These are phyloP conservation scores for Sugiyamaella marilandica DNA, from an alignment of 805 yeast genomes.

Conservation along the genomic window DNA sequence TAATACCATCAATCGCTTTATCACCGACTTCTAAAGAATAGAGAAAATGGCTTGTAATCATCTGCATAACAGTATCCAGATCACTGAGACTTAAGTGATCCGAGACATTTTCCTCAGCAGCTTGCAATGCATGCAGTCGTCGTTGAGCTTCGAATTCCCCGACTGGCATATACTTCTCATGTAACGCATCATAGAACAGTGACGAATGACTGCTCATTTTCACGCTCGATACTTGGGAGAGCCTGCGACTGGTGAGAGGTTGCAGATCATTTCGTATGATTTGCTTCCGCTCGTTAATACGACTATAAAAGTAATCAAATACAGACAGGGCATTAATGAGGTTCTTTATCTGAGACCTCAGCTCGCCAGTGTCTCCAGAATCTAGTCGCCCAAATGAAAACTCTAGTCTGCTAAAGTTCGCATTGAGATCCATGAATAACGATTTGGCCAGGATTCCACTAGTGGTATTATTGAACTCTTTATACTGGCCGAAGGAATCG, in stretches of 20 bases:
- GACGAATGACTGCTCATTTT: neutral
- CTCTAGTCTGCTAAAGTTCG: conserved; percentile 19
- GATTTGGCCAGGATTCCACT: conserved; percentile 15
- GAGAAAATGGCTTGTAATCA: neutral
- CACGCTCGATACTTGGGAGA: neutral
- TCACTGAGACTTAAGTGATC: conserved; percentile 8
- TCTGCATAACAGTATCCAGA: conserved; percentile 11
- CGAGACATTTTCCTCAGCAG: conserved; percentile 1
- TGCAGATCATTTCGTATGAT: neutral
- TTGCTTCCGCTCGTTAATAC: conserved; percentile 15
- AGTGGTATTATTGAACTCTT: conserved; percentile 2
- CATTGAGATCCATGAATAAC: conserved; percentile 11
- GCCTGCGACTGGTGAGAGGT: neutral
- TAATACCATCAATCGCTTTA: conserved; percentile 6
- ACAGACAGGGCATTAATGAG: conserved; percentile 22
- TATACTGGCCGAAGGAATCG: conserved; percentile 9
- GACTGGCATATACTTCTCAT: conserved; percentile 18
- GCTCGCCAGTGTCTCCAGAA: conserved; percentile 25
- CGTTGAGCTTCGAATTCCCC: conserved; percentile 15
- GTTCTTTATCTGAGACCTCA: conserved; percentile 20
- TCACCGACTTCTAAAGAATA: neutral
- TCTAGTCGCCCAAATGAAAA: conserved; percentile 26
- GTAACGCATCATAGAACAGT: conserved; percentile 9
- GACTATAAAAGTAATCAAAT: conserved; percentile 22
- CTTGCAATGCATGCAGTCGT: neutral